Percentiles rank a stretch among this genome's conserved stretches.
Conservation (phyloP, 352 stramenopile species). For the Globisporangium nodosum region DNA sequence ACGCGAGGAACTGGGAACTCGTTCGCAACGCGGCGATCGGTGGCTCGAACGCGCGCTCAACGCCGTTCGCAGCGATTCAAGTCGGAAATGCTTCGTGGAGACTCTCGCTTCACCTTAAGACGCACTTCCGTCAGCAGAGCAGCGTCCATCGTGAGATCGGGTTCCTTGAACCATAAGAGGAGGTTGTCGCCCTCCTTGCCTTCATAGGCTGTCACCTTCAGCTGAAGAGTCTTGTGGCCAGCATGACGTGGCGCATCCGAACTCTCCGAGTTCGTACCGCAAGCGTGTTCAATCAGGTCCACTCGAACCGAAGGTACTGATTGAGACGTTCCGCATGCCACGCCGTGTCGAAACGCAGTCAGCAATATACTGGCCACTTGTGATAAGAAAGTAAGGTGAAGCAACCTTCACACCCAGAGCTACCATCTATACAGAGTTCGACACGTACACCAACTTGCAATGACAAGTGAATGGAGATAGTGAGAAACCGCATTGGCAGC, state of each 20-base stretch:
- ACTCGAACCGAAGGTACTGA: not conserved
- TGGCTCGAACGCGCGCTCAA: not conserved
- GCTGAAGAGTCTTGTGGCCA: not conserved
- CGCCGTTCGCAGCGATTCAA: not conserved
- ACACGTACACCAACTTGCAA: too few species aligned
- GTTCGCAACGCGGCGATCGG: not conserved
- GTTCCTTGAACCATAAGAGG: not conserved
- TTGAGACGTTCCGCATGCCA: not conserved
- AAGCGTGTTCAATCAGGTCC: not conserved
- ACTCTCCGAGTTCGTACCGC: not conserved
- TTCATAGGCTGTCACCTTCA: not conserved
- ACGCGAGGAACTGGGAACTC: not conserved
- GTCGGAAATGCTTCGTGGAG: not conserved
- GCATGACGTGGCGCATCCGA: not conserved
- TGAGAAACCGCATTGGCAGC: too few species aligned
- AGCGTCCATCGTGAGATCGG: not conserved
- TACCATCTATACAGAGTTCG: too few species aligned
- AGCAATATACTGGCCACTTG: too few species aligned
- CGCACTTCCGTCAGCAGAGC: not conserved
- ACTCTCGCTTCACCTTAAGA: not conserved
- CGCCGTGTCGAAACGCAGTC: too few species aligned
- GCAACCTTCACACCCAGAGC: too few species aligned
- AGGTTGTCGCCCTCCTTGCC: not conserved
- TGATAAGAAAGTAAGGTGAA: too few species aligned
- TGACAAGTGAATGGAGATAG: too few species aligned